Evolutionary conservation across 2,329 filamentous ascomycete genomes (phyloP), one percentile per base, ranked within the genome.

Genomic region (Colletotrichum lupini): DNA sequence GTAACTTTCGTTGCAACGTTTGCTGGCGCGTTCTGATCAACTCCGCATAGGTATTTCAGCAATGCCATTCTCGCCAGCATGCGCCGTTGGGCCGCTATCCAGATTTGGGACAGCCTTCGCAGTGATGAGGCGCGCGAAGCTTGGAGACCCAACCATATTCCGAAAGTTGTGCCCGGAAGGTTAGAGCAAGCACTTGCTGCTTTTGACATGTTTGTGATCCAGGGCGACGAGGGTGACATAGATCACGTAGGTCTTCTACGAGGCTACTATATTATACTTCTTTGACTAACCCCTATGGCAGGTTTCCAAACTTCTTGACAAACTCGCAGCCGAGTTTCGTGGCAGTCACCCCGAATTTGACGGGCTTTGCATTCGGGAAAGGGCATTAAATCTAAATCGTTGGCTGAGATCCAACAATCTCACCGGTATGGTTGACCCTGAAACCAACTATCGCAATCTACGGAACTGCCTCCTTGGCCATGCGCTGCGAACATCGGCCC

Each of bases 391-490:
- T 1, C 84, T 98, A 49, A 92, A 92, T 22, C 85, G 84, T 9
- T 98, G 93, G 86, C 84, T 98, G 57, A 90, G 92, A 68, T 80
- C 83, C 3, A 88, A 91, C 49, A 91, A 93, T 67, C 88, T 97
- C 76, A 90, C 90, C 1, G 95, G 95, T 57, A 88, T 95, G 69
- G 86, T 87, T n/a, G 84, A 90, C n/a, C 85, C 86, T 5, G 89
- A 91, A 8, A 80, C 85, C 55, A 90, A 92, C 67, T 98, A 97
- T 80, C 91, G 94, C 77, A 92, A 93, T 72, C 83, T 98, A 71
- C 91, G 94, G 74, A 97, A 98, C 82, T 97, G 94, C 77, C 94
- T 98, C 77, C 91, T 99, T 68, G 95, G 95, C 11, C 87, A 97
- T 74, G 94, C 94, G 4, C 85, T 98, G 56, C 91, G 90, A 46